Conservation (phyloP, 371 early-diverging fungal species). For the Lichtheimia hyalospora region DNA sequence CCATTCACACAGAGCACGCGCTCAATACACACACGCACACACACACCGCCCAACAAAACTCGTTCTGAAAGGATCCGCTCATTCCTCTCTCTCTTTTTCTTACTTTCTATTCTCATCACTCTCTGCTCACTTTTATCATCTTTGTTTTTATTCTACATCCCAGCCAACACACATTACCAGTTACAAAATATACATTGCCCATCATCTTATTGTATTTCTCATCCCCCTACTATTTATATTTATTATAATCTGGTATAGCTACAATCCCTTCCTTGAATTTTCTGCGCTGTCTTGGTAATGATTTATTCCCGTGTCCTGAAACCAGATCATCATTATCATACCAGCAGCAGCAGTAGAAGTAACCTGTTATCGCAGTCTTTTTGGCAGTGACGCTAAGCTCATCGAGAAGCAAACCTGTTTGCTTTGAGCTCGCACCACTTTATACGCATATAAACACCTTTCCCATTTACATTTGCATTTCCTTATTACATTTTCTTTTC, state of each 20-base stretch:
- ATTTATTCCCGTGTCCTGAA: slow-evolving; percentile 6
- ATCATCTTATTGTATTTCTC: background rate
- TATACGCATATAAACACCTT: background rate
- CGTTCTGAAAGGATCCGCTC: background rate
- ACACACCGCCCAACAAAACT: slow-evolving; percentile 1
- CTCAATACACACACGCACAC: background rate
- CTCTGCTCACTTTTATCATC: background rate
- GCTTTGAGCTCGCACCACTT: slow-evolving; percentile 1
- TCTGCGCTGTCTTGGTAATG: slow-evolving; percentile 10
- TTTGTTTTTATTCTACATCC: background rate
- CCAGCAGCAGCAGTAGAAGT: slow-evolving; percentile 11
- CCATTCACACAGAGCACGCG: no score
- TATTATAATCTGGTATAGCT: background rate
- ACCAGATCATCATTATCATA: slow-evolving; percentile 9
- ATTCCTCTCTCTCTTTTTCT: slow-evolving; percentile 9
- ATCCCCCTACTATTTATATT: background rate
- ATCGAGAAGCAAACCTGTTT: slow-evolving; percentile 6
- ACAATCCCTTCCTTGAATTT: background rate
- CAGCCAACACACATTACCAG: background rate
- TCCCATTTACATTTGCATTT: background rate
- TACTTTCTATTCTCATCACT: slow-evolving; percentile 1
- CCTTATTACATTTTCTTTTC: background rate
- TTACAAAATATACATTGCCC: background rate
- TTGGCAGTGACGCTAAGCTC: slow-evolving; percentile 13
- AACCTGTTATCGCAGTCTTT: slow-evolving; percentile 7